Percentiles rank a stretch among this genome's conserved stretches.
Evolutionary conservation across 1,284 basidiomycete genomes (phyloP).

Genomic region (Tetrapyrgos nigripes): DNA sequence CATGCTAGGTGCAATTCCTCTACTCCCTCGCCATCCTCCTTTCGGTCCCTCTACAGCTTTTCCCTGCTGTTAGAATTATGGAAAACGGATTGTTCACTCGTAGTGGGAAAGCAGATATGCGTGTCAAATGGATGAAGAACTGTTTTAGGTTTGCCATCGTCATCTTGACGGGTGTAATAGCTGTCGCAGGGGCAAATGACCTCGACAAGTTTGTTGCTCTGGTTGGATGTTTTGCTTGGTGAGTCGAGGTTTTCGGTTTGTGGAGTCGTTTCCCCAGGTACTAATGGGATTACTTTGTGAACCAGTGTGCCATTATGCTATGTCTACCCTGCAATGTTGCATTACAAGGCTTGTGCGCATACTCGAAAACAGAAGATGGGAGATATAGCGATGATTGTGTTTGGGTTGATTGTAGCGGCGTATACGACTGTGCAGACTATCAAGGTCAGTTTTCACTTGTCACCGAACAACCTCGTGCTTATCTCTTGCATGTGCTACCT

Average conservation of each 20-base stretch:
- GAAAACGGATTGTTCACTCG: constrained; percentile 95
- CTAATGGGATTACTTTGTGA: neutral
- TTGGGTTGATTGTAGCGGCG: constrained; percentile 82
- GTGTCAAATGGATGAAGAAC: constrained; percentile 94
- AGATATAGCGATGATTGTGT: constrained; percentile 83
- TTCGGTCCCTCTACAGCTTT: constrained; percentile 94
- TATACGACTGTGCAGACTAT: constrained; percentile 90
- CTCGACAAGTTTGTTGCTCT: constrained; percentile 98
- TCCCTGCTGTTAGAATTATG: constrained; percentile 97
- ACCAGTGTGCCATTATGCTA: constrained; percentile 91
- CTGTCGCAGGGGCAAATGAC: constrained; percentile 88
- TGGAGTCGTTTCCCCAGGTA: neutral
- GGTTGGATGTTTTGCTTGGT: constrained; percentile 96
- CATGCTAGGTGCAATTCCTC: constrained; percentile 74
- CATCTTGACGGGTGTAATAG: constrained; percentile 76
- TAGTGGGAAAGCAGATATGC: constrained; percentile 79
- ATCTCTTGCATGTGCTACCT: neutral
- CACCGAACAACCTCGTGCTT: neutral
- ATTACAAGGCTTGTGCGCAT: constrained; percentile 87
- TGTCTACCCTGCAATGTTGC: constrained; percentile 93
- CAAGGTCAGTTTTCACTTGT: constrained; percentile 48
- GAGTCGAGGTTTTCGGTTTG: constrained; percentile 36
- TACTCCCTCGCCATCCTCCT: constrained; percentile 95
- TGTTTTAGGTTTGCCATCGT: constrained; percentile 84
- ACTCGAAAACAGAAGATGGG: constrained; percentile 73